These are phyloP conservation scores for Megacollybia platyphylla DNA, from an alignment of 1,284 basidiomycete species.

Conservation along the genomic window DNA sequence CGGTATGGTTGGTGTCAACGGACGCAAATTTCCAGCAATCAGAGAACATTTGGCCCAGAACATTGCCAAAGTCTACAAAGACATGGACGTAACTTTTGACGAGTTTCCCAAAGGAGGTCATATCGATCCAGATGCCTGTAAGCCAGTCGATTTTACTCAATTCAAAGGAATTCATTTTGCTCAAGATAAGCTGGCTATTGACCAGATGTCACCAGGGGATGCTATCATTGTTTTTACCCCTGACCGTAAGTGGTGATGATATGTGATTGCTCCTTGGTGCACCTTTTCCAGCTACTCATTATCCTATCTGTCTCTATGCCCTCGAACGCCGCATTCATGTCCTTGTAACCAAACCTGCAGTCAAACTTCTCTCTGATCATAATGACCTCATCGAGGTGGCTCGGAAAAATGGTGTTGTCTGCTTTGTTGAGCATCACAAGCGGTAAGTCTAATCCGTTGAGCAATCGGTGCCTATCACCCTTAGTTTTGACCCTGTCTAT, in stretches of 20 bases:
- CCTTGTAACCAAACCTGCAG: slow-evolving; percentile 87
- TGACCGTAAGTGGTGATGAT: slow-evolving; percentile 42
- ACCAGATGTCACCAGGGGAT: slow-evolving; percentile 67
- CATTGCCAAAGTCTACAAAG: slow-evolving; percentile 75
- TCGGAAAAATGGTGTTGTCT: slow-evolving; percentile 69
- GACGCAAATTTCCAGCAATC: slow-evolving; percentile 79
- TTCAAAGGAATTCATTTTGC: slow-evolving; percentile 5
- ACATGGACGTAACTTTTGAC: slow-evolving; percentile 78
- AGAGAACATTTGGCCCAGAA: slow-evolving; percentile 74
- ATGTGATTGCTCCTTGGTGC: neutral
- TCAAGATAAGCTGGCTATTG: slow-evolving; percentile 79
- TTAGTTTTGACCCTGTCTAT: slow-evolving; percentile 84
- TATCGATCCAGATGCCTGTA: slow-evolving; percentile 74
- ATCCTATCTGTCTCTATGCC: slow-evolving; percentile 75
- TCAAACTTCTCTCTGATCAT: slow-evolving; percentile 77
- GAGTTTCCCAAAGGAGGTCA: slow-evolving; percentile 64
- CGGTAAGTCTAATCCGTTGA: slow-evolving; percentile 23
- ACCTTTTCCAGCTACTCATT: slow-evolving; percentile 58
- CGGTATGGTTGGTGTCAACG: slow-evolving; percentile 75
- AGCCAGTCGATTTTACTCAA: slow-evolving; percentile 14
- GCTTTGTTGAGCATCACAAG: slow-evolving; percentile 87
- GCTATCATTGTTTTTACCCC: slow-evolving; percentile 85
- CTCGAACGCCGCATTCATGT: slow-evolving; percentile 79
- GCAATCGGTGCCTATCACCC: slow-evolving; percentile 2
- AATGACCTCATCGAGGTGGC: slow-evolving; percentile 66